These are phyloP conservation scores for Erodium moschatum DNA, from an alignment of 441 rosid species.

Conservation along the genomic window DNA sequence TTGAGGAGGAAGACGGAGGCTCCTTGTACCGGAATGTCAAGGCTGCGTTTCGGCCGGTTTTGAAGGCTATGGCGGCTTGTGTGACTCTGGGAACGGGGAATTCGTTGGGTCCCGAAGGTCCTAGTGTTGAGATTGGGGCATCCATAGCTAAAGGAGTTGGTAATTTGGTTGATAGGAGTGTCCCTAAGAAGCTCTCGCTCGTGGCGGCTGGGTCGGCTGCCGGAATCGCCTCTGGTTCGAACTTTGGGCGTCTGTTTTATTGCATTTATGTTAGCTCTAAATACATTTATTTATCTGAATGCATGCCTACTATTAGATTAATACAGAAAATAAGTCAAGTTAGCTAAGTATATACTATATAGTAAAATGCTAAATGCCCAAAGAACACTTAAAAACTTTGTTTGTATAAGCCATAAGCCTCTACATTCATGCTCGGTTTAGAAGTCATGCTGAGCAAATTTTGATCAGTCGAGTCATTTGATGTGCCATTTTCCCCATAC, in stretches of 20 bases:
- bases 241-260: neutral
- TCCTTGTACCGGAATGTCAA: constrained; percentile 10
- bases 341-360: neutral
- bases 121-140: constrained; percentile 88
- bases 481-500: neutral
- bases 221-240: constrained; percentile 72
- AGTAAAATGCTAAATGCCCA: neutral
- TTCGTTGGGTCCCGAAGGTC: constrained; percentile 94
- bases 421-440: neutral
- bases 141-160: constrained; percentile 60
- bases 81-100: constrained; percentile 86
- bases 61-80: constrained; percentile 71
- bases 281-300: neutral
- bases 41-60: constrained; percentile 46
- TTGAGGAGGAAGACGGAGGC: neutral
- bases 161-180: constrained; percentile 33
- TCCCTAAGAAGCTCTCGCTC: constrained; percentile 48
- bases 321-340: neutral
- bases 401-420: neutral
- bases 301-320: neutral
- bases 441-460: neutral
- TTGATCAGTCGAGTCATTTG: neutral
- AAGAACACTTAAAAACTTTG: neutral
- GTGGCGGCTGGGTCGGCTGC: constrained; percentile 87
- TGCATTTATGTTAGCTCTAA: neutral